Evolutionary conservation across 768 basidiomycete genomes (phyloP), one percentile per base, ranked within the genome.

Genomic region (Lentinula aciculospora): DNA sequence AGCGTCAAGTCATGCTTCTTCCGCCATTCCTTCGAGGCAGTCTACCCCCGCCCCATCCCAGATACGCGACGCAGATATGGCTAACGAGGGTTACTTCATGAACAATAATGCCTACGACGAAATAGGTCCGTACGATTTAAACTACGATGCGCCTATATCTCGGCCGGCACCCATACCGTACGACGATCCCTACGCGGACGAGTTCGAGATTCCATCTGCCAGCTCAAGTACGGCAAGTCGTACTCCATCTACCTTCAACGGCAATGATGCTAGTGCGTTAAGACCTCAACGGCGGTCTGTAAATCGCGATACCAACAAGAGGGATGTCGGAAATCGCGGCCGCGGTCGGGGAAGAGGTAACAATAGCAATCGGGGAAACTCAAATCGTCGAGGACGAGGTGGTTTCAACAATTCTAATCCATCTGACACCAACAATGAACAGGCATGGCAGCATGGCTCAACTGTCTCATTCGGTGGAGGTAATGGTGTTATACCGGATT

Each of bases 131-230:
- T 90, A 91, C 65, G 88, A 90, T 66, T 75, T 85, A 58, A 82
- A 86, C 63, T 83, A 80, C 56, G 67, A 72, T 25, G 74, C 76
- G 37, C 78, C 79, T 17, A 78, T 83, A 8, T 80, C 82, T 13
- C 81, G 89, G 53, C 86, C 88, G 23, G 64, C 78, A 15, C 90
- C 89, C 4, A 72, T 82, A 36, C 86, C 89, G 27, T 92, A 92
- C 64, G 88, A 82, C 55, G 81, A 92, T 62, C 89, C 89, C 9
- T 91, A 91, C 66, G 76, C 83, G 19, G 82, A 84, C 28, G 65
- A 66, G 32, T 76, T 76, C 49, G 69, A 66, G 40, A 66, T 65
- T 58, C 68, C 69, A n/a, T 64, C 65, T 21, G 62, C 65, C 37
- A 56, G 40, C 42, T 31, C 54, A n/a, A 34, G 28, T 19, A 34